These are phyloP conservation scores for Saturnispora kantuleensis DNA, from an alignment of 805 yeast species.

Conservation along the genomic window DNA sequence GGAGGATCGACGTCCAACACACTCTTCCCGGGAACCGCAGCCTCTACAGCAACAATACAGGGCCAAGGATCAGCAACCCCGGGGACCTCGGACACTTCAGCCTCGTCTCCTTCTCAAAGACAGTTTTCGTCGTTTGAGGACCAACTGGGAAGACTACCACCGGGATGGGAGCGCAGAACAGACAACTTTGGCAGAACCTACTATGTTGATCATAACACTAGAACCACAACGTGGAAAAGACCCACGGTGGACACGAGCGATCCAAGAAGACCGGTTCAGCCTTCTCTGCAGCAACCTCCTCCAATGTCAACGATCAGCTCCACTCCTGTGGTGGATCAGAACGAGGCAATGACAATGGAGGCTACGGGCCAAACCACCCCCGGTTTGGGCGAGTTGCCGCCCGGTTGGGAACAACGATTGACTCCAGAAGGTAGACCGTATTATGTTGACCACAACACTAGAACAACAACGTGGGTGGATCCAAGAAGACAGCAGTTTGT, in stretches of 20 bases:
- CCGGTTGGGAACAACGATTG: conserved; percentile 98
- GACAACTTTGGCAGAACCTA: conserved; percentile 96
- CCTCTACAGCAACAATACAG: not conserved
- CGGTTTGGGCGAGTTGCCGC: conserved; percentile 92
- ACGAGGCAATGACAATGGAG: conserved; percentile 39
- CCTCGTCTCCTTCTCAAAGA: conserved; percentile 29
- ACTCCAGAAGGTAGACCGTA: conserved; percentile 98
- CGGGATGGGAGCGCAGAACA: conserved; percentile 98
- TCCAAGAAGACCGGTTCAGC: conserved; percentile 34
- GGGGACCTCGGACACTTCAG: conserved; percentile 14
- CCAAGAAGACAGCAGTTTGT: conserved; percentile 98
- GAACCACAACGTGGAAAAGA: conserved; percentile 98
- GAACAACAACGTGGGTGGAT: conserved; percentile 99
- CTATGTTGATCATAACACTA: conserved; percentile 94
- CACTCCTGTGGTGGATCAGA: conserved; percentile 20
- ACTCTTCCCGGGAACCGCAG: not conserved
- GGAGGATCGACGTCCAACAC: not conserved
- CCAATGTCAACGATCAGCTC: conserved; percentile 36
- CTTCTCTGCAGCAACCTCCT: conserved; percentile 21
- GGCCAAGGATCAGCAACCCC: conserved; percentile 14
- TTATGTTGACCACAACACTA: conserved; percentile 97
- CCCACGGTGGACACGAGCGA: conserved; percentile 81
- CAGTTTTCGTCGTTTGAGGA: conserved; percentile 93
- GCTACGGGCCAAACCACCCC: conserved; percentile 85
- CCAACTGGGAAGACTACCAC: conserved; percentile 90